These are phyloP conservation scores for Leptographium wingfieldii DNA, from an alignment of 2,329 filamentous ascomycete genomes.

Conservation along the genomic window DNA sequence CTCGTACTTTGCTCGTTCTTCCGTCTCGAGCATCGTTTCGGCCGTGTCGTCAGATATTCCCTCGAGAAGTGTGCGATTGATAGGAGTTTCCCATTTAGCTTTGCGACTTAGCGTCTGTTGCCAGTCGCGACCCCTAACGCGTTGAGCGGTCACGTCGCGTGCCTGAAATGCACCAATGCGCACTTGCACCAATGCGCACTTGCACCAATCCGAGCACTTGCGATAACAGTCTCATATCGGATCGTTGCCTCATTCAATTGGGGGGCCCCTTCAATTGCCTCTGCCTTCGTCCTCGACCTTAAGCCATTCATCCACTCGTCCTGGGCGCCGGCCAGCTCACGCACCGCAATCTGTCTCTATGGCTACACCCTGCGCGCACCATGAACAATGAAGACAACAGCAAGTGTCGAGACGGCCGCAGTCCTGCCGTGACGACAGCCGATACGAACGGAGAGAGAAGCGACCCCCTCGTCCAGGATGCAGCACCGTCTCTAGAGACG, in stretches of 20 bases:
- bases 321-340: too few species aligned
- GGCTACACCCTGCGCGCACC: neutral
- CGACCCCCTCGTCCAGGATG: neutral
- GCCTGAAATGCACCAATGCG: neutral
- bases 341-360: neutral
- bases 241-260: too few species aligned
- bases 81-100: neutral
- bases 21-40: slow-evolving; percentile 30
- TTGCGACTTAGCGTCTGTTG: neutral
- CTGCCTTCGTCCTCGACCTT: too few species aligned
- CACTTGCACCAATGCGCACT: neutral
- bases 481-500: too few species aligned
- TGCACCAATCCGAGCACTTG: neutral
- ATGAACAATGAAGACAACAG: neutral
- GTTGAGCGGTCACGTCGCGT: slow-evolving; percentile 1
- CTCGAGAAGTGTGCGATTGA: neutral
- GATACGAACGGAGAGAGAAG: neutral
- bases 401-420: neutral
- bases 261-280: too few species aligned
- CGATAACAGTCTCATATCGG: neutral
- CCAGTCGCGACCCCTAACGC: neutral
- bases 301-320: neutral
- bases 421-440: neutral
- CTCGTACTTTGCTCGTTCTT: slow-evolving; percentile 32
- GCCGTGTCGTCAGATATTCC: neutral